phyloP scores from a whole-genome alignment of 2,329 filamentous ascomycete genomes.

The Trichoderma sp. region DNA sequence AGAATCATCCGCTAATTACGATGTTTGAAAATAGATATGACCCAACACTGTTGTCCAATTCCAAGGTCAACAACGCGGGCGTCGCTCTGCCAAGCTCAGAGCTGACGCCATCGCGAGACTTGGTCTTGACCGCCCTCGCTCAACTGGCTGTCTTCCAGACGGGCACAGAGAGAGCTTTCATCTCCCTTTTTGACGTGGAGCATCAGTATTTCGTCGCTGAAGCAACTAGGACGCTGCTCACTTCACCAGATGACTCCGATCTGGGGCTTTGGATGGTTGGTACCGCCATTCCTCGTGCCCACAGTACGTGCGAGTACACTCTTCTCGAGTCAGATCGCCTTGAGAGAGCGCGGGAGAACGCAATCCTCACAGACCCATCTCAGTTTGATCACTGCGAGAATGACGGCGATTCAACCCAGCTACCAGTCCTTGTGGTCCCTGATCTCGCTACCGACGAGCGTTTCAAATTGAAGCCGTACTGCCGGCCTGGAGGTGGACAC shows the following conservation, averaged over 20 bases:
- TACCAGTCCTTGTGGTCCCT: constrained; percentile 32
- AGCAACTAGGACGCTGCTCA: constrained; percentile 38
- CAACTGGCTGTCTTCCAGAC: constrained; percentile 45
- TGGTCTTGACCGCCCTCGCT: constrained; percentile 43
- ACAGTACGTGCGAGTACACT: constrained; percentile 23
- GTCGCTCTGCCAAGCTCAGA: constrained; percentile 14
- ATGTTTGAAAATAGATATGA: constrained; percentile 12
- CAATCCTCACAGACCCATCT: neutral
- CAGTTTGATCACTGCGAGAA: neutral
- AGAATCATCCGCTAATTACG: neutral
- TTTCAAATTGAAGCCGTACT: constrained; percentile 26
- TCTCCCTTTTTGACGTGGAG: constrained; percentile 47
- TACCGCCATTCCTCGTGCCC: constrained; percentile 24
- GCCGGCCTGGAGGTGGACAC: constrained; percentile 21
- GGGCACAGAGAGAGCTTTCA: constrained; percentile 39
- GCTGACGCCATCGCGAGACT: constrained; percentile 30
- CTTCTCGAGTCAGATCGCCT: constrained; percentile 19
- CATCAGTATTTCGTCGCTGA: constrained; percentile 48
- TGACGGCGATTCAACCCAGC: constrained; percentile 13
- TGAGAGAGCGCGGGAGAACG: neutral
- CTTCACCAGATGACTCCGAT: constrained; percentile 23
- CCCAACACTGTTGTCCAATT: constrained; percentile 5
- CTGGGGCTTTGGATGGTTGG: constrained; percentile 24
- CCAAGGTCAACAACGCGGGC: constrained; percentile 6
- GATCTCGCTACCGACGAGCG: constrained; percentile 31